phyloP scores from a whole-genome alignment of 192 early-diverging fungal genomes.

The Coemansia sp. region DNA sequence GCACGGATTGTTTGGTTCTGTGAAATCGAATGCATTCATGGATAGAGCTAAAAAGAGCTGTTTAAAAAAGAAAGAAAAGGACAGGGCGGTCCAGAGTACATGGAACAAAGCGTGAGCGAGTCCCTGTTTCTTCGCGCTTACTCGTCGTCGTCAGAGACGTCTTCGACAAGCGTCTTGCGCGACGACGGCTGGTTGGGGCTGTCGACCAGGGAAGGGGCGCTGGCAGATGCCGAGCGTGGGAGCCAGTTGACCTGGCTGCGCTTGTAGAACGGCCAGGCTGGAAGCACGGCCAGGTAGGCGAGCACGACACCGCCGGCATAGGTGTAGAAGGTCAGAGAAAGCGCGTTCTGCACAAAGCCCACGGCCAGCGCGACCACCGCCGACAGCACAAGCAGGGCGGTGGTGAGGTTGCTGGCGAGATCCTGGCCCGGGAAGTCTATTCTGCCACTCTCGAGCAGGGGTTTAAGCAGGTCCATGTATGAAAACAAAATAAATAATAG shows the following conservation, averaged over 20 bases:
- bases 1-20: background rate
- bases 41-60: background rate
- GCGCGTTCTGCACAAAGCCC: slow-evolving; percentile 25
- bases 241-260: slow-evolving; percentile 40
- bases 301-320: slow-evolving; percentile 31
- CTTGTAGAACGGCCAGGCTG: slow-evolving; percentile 45
- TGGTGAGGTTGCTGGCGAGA: slow-evolving; percentile 35
- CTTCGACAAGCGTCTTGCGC: slow-evolving; percentile 43
- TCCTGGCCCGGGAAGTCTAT: slow-evolving; percentile 54
- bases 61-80: background rate
- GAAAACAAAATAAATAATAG: no score
- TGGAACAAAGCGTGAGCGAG: no score
- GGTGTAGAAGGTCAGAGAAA: slow-evolving; percentile 39
- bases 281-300: slow-evolving; percentile 40
- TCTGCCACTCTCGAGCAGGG: slow-evolving; percentile 43
- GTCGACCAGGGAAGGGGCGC: slow-evolving; percentile 2
- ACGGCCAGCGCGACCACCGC: slow-evolving; percentile 21
- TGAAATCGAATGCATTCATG: background rate
- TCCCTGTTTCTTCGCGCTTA: background rate
- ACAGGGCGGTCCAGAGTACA: background rate
- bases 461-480: slow-evolving; percentile 40
- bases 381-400: slow-evolving; percentile 20
- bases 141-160: slow-evolving; percentile 44
- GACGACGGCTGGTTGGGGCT: slow-evolving; percentile 16
- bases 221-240: slow-evolving; percentile 13